These are phyloP conservation scores for Diutina mesorugosa DNA, from an alignment of 1,139 yeast genomes.

Conservation along the genomic window DNA sequence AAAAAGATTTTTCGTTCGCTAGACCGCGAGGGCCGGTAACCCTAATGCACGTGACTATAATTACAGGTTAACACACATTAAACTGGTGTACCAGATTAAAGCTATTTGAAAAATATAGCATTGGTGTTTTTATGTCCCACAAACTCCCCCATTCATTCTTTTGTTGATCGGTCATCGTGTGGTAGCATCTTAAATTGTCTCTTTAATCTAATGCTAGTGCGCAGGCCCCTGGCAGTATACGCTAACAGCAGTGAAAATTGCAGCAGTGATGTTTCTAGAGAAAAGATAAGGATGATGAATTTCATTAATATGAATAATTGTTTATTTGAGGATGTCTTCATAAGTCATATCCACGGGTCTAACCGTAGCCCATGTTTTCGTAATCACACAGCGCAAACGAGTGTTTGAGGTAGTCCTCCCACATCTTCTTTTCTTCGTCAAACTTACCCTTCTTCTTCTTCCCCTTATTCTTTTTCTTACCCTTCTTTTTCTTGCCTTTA, in stretches of 20 bases:
- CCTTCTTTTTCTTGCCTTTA: conserved; percentile 7
- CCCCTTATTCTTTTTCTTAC: conserved; percentile 6
- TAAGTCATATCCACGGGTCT: not conserved
- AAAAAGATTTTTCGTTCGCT: not conserved
- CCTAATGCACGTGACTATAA: not conserved
- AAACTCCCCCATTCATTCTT: too few species aligned
- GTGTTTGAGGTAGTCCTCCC: conserved; percentile 32
- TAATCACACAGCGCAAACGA: conserved; percentile 58
- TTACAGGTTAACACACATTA: not conserved
- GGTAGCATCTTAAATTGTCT: too few species aligned
- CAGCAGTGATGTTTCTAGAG: not conserved
- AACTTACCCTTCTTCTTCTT: conserved; percentile 3
- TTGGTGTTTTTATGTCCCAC: not conserved
- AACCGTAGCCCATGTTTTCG: conserved; percentile 30
- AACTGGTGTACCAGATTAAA: too few species aligned
- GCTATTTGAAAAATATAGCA: not conserved
- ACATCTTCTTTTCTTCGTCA: conserved; percentile 17
- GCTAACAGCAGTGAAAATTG: too few species aligned
- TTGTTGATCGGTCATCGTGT: too few species aligned
- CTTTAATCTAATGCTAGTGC: too few species aligned
- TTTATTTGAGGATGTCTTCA: not conserved
- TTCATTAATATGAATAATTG: not conserved
- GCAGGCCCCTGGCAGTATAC: too few species aligned
- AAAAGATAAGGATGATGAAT: not conserved
- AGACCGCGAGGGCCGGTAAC: not conserved